Percentiles rank a stretch among this genome's conserved stretches.
These are phyloP conservation scores for Didymella pinodella DNA, from an alignment of 2,329 filamentous ascomycete genomes.

Conservation along the genomic window DNA sequence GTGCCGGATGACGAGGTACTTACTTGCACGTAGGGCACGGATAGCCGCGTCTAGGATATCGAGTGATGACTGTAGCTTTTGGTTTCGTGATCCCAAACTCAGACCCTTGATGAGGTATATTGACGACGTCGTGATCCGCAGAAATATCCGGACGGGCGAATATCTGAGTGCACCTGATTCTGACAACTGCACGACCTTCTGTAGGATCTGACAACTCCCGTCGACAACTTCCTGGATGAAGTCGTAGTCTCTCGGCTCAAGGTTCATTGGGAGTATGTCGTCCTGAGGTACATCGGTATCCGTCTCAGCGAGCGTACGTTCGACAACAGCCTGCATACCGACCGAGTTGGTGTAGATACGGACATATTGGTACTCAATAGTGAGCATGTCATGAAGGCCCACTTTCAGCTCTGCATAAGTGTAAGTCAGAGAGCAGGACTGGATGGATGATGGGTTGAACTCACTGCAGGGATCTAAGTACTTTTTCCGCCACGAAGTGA, in stretches of 20 bases:
- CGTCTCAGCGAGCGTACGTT: constrained; percentile 57
- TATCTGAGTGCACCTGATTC: constrained; percentile 59
- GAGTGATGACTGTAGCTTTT: constrained; percentile 58
- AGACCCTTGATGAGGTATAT: constrained; percentile 63
- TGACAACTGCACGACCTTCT: constrained; percentile 59
- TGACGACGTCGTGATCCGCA: constrained; percentile 63
- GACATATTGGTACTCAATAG: constrained; percentile 61
- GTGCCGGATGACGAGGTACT: not conserved
- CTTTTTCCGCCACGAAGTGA: constrained; percentile 53
- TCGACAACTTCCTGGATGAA: constrained; percentile 66
- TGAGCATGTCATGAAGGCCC: constrained; percentile 58
- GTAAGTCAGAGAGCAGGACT: not conserved
- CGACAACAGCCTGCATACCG: constrained; percentile 65
- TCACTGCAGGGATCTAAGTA: constrained; percentile 51
- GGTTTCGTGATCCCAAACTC: constrained; percentile 59
- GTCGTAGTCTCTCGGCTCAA: constrained; percentile 61
- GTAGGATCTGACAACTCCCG: constrained; percentile 60
- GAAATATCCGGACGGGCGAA: constrained; percentile 62
- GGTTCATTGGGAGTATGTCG: constrained; percentile 53
- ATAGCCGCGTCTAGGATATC: constrained; percentile 60
- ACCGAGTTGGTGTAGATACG: constrained; percentile 57
- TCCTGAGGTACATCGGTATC: constrained; percentile 49
- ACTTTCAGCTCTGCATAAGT: constrained; percentile 41
- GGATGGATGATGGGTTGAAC: constrained; percentile 1
- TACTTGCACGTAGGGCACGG: constrained; percentile 56